These are phyloP conservation scores for Boletus tomentosulus DNA, from an alignment of 768 basidiomycete species.

Conservation along the genomic window DNA sequence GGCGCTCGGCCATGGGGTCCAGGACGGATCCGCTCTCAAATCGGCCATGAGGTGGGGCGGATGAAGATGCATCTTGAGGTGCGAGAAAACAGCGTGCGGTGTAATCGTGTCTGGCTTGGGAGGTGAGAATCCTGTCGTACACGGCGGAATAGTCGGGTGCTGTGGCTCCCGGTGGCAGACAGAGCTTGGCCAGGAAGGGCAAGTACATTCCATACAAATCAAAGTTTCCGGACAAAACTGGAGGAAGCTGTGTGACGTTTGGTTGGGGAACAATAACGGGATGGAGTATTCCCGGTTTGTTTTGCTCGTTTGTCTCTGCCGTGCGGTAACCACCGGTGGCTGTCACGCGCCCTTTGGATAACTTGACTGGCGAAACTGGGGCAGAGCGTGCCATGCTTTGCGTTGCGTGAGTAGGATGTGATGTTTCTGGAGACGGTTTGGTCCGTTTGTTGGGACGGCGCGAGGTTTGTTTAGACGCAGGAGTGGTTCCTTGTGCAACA, in stretches of 20 bases:
- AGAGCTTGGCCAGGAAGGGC: conserved; percentile 33
- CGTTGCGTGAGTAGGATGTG: conserved; percentile 7
- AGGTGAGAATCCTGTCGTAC: conserved; percentile 34
- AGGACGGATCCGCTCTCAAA: conserved; percentile 24
- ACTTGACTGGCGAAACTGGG: conserved; percentile 9
- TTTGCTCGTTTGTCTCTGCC: neutral
- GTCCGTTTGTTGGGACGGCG: conserved; percentile 20
- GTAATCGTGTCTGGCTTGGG: conserved; percentile 37
- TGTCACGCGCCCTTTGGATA: conserved; percentile 2
- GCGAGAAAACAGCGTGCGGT: conserved; percentile 32
- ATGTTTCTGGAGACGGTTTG: conserved; percentile 5
- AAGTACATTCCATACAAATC: conserved; percentile 40
- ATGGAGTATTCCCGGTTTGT: conserved; percentile 2
- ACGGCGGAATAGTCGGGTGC: conserved; percentile 28
- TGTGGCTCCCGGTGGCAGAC: conserved; percentile 26
- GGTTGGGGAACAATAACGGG: conserved; percentile 7
- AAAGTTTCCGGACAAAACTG: conserved; percentile 32
- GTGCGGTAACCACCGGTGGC: neutral
- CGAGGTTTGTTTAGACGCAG: neutral
- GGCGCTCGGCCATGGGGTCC: conserved; percentile 35
- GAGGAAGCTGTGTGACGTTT: conserved; percentile 1
- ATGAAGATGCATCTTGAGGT: conserved; percentile 1
- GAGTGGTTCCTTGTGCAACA: neutral
- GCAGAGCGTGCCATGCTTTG: conserved; percentile 3
- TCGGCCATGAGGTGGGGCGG: conserved; percentile 18